Evolutionary conservation across 257 asterid genomes (phyloP), one percentile per base, ranked within the genome.

Genomic region (Solanum sitiens): DNA sequence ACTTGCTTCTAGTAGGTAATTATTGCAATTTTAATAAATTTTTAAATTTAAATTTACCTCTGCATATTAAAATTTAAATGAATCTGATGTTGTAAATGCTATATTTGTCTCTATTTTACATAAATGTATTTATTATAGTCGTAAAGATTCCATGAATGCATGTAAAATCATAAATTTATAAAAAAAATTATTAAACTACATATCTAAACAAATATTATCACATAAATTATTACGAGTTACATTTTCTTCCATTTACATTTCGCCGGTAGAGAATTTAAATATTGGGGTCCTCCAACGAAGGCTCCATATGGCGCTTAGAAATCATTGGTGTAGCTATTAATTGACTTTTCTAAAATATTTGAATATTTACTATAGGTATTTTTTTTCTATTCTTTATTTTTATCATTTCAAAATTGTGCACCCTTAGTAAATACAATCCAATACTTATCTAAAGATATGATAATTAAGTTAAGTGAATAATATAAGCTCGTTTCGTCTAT

Each of bases 231-330:
- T 20, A 8, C 12, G 12, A 59, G 5, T 20, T 42, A 76, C n/a
- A 27, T 79, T 25, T 27, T 79, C 8, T 44, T 11, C 8, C 1
- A 27, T 27, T 79, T 45, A 14, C 27, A 79, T 79, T 79, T 45
- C 16, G 85, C 85, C 85, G 85, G 85, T 25, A 6, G 67, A 16
- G 45, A 18, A 82, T 82, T 82, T 50, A 47, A 82, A 32, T 30
- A 82, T 47, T 45, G 15, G 50, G 63, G 84, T 77, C 13, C 23
- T 44, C 14, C 63, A 5, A 39, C 30, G 42, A 80, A 80, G 20
- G 85, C 70, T 82, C 86, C 86, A 82, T 11, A 50, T 50, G 86
- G 86, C 45, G 4, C 45, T 82, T 82, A 6, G 65, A 80, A 47
- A 82, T 50, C 23, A 13, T 42, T 23, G n/a, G 21, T 44, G n/a